Base-by-base conservation (phyloP, 768 basidiomycete species). In the Exidia glandulosa region DNA sequence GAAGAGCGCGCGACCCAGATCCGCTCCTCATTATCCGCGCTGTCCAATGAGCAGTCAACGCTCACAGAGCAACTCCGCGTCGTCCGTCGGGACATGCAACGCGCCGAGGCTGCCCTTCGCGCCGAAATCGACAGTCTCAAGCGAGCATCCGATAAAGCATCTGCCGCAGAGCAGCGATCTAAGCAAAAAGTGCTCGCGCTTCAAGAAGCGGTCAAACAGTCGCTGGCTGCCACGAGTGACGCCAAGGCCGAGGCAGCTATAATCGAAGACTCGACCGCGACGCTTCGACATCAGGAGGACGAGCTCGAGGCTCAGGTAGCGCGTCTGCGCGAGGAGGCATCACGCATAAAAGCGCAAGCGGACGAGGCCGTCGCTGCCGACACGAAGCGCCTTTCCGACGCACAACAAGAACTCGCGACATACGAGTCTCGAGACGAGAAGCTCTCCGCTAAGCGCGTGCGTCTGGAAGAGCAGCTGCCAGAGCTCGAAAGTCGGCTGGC, bases 181-280 rank as follows among this genome's bases (percentile, higher is more conserved):
- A 83, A 84, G 48, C 93, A 95, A 69, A 94, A 92, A 65, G 83
- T 87, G 10, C 78, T 93, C 12, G 90, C 94, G 1, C 74, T 95
- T 36, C 92, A 94, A 68, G 92, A 95, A 67, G 88, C 91, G 2
- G 85, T 87, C 13, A 92, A 89, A 67, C 84, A 90, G 58, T 84
- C 88, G 10, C 83, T 81, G 63, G 79, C 81, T 5, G 78, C 75
- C 0, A 77, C 81, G 9, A 75, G 72, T 25, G 74, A 79, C 14
- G 64, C 81, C 59, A 70, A 84, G 69, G 64, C 71, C 64, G 69
- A 71, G 59, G 68, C 73, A 0, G 65, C 60, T 27, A 72, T 69
- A 2, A 74, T 84, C 5, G 77, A 83, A 65, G 68, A 62, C 14
- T 69, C 25, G 12, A 31, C 50, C 30, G 50, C 50, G 7, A 29